A percentile compares a stretch with the other conserved stretches of the same genome.
Evolutionary conservation across 2,329 filamentous ascomycete species (phyloP).

Genomic region (Paraconiothyrium sp.): DNA sequence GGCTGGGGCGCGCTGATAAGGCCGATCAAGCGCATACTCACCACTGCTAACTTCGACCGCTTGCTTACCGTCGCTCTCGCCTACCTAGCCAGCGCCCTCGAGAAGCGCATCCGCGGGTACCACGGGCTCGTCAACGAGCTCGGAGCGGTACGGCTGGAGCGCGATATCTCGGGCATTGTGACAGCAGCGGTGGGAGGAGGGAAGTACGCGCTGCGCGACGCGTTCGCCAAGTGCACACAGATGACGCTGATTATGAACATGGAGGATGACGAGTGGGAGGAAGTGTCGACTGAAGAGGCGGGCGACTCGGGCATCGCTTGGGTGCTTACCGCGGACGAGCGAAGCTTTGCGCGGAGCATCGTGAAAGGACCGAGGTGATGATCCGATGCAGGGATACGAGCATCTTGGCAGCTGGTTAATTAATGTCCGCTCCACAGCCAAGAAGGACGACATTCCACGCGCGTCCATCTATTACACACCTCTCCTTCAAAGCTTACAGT

Average conservation of each 20-base stretch:
- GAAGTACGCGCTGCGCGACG: constrained; percentile 79
- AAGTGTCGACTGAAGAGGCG: constrained; percentile 63
- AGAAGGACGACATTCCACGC: constrained; percentile 7
- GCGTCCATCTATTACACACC: not conserved
- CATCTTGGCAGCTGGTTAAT: constrained; percentile 4
- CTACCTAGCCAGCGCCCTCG: constrained; percentile 80
- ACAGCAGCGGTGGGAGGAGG: constrained; percentile 69
- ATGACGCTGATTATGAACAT: constrained; percentile 89
- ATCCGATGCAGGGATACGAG: constrained; percentile 1
- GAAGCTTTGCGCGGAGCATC: constrained; percentile 74
- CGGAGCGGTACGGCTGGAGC: constrained; percentile 83
- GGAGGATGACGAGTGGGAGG: constrained; percentile 96
- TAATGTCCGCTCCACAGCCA: constrained; percentile 4
- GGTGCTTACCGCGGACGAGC: constrained; percentile 78
- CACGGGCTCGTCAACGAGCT: constrained; percentile 81
- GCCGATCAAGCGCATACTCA: constrained; percentile 86
- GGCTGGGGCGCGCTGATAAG: constrained; percentile 87
- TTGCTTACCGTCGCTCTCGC: constrained; percentile 77
- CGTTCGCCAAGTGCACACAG: constrained; percentile 79
- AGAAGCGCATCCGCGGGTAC: constrained; percentile 87
- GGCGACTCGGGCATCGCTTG: constrained; percentile 71
- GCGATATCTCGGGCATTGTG: constrained; percentile 82
- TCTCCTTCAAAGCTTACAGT: not conserved
- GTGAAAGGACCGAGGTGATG: constrained; percentile 54
- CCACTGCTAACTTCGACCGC: constrained; percentile 76